These are phyloP conservation scores for Citrus medica DNA, from an alignment of 345 rosid genomes.

Conservation along the genomic window DNA sequence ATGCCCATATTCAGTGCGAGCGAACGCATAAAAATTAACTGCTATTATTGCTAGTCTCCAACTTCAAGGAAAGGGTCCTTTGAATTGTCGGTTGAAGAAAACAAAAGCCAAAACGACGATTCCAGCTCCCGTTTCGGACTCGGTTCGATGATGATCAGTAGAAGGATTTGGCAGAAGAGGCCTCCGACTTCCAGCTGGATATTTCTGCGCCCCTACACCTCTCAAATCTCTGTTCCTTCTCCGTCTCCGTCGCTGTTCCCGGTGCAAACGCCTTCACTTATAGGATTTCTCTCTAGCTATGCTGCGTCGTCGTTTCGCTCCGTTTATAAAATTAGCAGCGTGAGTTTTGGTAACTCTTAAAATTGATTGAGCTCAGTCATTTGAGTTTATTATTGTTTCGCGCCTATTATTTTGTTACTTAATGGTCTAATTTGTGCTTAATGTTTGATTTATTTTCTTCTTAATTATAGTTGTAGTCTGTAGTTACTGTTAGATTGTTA, in stretches of 20 bases:
- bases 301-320: constrained; percentile 11
- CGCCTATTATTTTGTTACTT: neutral
- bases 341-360: constrained; percentile 21
- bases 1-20: no score
- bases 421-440: neutral
- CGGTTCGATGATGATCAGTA: constrained; percentile 24
- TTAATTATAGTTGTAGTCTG: neutral
- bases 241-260: constrained; percentile 5
- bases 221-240: neutral
- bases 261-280: neutral
- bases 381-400: neutral
- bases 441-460: neutral
- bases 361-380: neutral
- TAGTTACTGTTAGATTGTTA: neutral
- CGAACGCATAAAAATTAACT: neutral
- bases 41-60: no score
- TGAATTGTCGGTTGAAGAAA: no score
- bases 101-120: neutral
- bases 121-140: neutral
- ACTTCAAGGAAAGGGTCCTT: neutral
- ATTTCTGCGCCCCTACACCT: constrained; percentile 10
- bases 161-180: constrained; percentile 29
- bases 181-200: constrained; percentile 17
- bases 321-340: constrained; percentile 9
- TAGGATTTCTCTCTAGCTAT: neutral